A percentile compares a stretch with the other conserved stretches of the same genome.
Conservation (phyloP, 2,329 filamentous ascomycete genomes). For the Ascosphaera aggregata region DNA sequence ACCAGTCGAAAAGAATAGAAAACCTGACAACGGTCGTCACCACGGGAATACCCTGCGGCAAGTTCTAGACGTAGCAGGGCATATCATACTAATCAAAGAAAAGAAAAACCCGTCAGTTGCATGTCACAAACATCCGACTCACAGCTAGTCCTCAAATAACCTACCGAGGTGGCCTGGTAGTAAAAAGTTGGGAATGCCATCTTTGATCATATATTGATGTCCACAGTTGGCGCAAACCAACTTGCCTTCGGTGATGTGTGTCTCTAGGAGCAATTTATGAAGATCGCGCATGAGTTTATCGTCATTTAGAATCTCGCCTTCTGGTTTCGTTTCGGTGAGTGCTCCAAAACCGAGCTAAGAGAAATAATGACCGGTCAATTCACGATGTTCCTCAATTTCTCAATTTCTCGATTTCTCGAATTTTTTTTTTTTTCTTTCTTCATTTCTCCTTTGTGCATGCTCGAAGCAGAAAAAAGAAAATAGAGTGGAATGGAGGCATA, state of each 20-base stretch:
- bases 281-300: constrained; percentile 53
- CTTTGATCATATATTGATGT: constrained; percentile 83
- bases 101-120: neutral
- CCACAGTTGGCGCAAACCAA: constrained; percentile 78
- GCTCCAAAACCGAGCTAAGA: constrained; percentile 67
- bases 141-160: constrained; percentile 1
- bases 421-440: neutral
- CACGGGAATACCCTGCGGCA: too few species aligned
- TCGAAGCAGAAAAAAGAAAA: too few species aligned
- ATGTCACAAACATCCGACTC: neutral
- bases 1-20: too few species aligned
- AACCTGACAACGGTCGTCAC: too few species aligned
- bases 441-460: too few species aligned
- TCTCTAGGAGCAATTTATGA: constrained; percentile 68
- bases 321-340: constrained; percentile 41
- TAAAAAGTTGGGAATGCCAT: constrained; percentile 92
- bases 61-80: too few species aligned
- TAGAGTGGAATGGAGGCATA: neutral
- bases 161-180: constrained; percentile 65
- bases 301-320: constrained; percentile 37
- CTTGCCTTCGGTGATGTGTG: constrained; percentile 69
- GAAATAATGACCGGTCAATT: too few species aligned
- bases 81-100: too few species aligned
- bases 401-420: too few species aligned
- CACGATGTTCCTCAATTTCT: too few species aligned